Percentiles rank a stretch among this genome's conserved stretches.
Evolutionary conservation across 768 basidiomycete genomes (phyloP).

Genomic region (Lactarius sanguifluus): DNA sequence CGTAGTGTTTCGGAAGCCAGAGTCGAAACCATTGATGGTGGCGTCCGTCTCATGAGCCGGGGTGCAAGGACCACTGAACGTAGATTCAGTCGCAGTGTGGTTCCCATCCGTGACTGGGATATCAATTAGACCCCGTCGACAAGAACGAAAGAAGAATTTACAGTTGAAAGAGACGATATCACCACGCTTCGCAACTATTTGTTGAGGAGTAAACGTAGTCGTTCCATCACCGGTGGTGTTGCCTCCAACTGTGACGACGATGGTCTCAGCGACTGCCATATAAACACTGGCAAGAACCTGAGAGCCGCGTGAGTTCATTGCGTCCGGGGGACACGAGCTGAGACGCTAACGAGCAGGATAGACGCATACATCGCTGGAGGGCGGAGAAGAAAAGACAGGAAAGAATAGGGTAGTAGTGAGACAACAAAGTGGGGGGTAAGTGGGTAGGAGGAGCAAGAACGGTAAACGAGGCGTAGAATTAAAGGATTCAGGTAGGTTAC

Average conservation of each 20-base stretch:
- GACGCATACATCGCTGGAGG: neutral
- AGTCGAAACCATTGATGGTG: constrained; percentile 60
- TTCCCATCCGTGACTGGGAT: constrained; percentile 42
- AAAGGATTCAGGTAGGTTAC: constrained; percentile 7
- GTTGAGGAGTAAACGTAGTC: constrained; percentile 47
- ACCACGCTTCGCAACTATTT: constrained; percentile 45
- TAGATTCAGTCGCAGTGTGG: constrained; percentile 50
- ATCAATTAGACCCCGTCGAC: constrained; percentile 42
- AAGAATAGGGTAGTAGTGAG: neutral
- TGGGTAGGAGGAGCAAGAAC: neutral
- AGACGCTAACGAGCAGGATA: constrained; percentile 16
- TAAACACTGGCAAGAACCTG: constrained; percentile 28
- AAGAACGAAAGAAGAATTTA: constrained; percentile 32
- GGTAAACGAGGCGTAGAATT: constrained; percentile 7
- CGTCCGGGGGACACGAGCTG: neutral
- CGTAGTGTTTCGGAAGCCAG: constrained; percentile 48
- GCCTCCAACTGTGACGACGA: constrained; percentile 47
- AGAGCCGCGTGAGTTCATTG: constrained; percentile 1
- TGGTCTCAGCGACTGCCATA: constrained; percentile 38
- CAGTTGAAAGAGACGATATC: constrained; percentile 60
- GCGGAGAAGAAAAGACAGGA: neutral
- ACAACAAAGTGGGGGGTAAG: neutral
- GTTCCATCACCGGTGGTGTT: constrained; percentile 46
- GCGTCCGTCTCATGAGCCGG: constrained; percentile 48
- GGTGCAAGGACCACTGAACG: constrained; percentile 54